phyloP scores from a whole-genome alignment of 1,139 yeast genomes.

The Sugiyamaella pinicola region DNA sequence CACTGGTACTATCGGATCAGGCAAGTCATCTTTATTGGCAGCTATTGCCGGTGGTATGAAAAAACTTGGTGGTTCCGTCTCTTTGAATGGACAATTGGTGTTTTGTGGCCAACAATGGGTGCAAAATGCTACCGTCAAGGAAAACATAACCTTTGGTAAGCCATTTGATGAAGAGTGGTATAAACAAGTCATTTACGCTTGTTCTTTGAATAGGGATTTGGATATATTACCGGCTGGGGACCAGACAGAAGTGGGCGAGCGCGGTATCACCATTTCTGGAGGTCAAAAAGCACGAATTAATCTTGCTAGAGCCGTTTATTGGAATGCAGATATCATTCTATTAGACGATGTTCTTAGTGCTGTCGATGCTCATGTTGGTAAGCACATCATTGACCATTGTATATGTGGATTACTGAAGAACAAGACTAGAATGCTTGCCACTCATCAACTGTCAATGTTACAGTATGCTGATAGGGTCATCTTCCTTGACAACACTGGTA shows the following conservation, averaged over 20 bases:
- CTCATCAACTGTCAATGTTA: conserved; percentile 77
- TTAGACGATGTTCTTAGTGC: conserved; percentile 89
- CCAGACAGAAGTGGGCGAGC: conserved; percentile 84
- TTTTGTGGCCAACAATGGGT: conserved; percentile 74
- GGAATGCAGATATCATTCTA: conserved; percentile 63
- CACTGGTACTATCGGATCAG: conserved; percentile 74
- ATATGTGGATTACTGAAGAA: conserved; percentile 57
- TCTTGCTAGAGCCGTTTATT: conserved; percentile 83
- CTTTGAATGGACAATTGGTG: conserved; percentile 44
- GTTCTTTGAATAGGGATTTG: conserved; percentile 70
- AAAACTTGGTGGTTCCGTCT: conserved; percentile 51
- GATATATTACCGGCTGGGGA: conserved; percentile 80
- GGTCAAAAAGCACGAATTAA: conserved; percentile 91
- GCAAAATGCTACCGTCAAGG: conserved; percentile 76
- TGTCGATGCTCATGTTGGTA: conserved; percentile 89
- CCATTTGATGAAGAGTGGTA: conserved; percentile 59
- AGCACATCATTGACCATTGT: conserved; percentile 73
- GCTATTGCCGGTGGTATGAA: conserved; percentile 67
- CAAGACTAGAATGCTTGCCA: conserved; percentile 76
- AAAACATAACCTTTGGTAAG: conserved; percentile 73
- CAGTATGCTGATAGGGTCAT: conserved; percentile 68
- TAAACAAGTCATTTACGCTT: conserved; percentile 57
- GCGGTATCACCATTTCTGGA: conserved; percentile 89
- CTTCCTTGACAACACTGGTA: conserved; percentile 69
- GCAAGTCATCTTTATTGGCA: conserved; percentile 63